Evolutionary conservation across 352 stramenopile species (phyloP), one percentile per base, ranked within the genome.

Genomic region (Phytophthora kernoviae): DNA sequence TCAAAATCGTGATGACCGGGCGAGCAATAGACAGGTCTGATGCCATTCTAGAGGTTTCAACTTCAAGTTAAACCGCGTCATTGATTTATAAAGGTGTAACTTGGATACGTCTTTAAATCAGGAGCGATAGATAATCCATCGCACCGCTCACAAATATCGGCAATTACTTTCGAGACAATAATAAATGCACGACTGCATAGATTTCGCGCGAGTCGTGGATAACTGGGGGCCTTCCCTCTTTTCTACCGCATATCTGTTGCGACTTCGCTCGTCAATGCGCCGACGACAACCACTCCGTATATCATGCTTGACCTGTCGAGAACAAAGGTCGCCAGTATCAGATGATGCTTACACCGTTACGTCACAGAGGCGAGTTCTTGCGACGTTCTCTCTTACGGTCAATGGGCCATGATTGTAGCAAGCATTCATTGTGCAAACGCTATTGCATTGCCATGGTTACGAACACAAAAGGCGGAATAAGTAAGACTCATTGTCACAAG

Each of bases 1-100:
- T n/a, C n/a, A n/a, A n/a, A n/a, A n/a, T n/a, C n/a, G n/a, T n/a
- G n/a, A n/a, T 15, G 34, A 37, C 32, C 34, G 4, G 6, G 12
- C 4, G 14, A 17, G 18, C 12, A 17, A 9, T 17, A 9, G 34
- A 9, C 14, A 17, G 9, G 4, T 41, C 34, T 18, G 4, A 9
- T 6, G 4, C 34, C 8, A 1, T 43, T 43, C 8, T 43, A 17
- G 4, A 20, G 37, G 37, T 21, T 7, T 43, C 37, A 43, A 43
- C 37, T 43, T 43, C 37, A 43, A 43, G 12, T 43, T 43, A 18
- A 43, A 43, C 33, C 30, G 33, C 20, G 9, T 43, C n/a, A 43
- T 43, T 2, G n/a, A 43, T 43, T 43, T 39, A 39, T 39, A n/a
- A n/a, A 39, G 33, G 33, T 12, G 33, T 8, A 39, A 39, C 33